Conservation (phyloP, 768 basidiomycete genomes). For the Fistulinella prunicolor region DNA sequence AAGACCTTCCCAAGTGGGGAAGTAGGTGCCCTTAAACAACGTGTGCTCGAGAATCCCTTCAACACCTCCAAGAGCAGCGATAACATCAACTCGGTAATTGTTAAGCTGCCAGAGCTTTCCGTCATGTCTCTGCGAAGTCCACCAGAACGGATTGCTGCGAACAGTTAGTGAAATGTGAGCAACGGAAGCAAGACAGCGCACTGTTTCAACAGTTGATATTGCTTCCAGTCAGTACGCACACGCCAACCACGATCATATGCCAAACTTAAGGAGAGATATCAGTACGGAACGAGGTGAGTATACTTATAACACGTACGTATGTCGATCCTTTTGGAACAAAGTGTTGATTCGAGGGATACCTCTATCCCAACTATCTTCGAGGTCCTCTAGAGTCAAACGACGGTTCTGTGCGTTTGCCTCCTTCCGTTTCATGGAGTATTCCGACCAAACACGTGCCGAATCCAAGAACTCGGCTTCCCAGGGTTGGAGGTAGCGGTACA, state of each 20-base stretch:
- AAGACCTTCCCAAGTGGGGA: conserved; percentile 97
- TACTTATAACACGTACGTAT: conserved; percentile 55
- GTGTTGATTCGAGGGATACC: conserved; percentile 99
- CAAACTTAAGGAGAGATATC: conserved; percentile 43
- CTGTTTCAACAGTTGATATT: conserved; percentile 92
- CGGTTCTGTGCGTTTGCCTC: conserved; percentile 99
- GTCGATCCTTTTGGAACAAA: conserved; percentile 96
- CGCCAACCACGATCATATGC: conserved; percentile 99
- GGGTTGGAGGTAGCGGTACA: conserved; percentile 95
- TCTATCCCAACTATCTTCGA: conserved; percentile 98
- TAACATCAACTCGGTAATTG: conserved; percentile 98
- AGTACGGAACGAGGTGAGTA: not conserved
- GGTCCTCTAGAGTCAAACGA: conserved; percentile 92
- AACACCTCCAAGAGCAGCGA: conserved; percentile 95
- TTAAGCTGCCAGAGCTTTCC: conserved; percentile 97
- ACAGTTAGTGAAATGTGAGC: conserved; percentile 9
- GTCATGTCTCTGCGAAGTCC: conserved; percentile 97
- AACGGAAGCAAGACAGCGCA: conserved; percentile 35
- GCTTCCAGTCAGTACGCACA: conserved; percentile 96
- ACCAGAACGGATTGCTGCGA: conserved; percentile 93
- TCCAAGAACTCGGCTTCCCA: conserved; percentile 99
- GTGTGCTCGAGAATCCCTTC: conserved; percentile 97
- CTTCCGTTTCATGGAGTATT: conserved; percentile 99
- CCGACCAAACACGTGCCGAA: conserved; percentile 98
- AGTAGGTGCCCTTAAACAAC: conserved; percentile 95